Evolutionary conservation across 805 yeast species (phyloP).

Genomic region (Monosporozyma yasuniensis): DNA sequence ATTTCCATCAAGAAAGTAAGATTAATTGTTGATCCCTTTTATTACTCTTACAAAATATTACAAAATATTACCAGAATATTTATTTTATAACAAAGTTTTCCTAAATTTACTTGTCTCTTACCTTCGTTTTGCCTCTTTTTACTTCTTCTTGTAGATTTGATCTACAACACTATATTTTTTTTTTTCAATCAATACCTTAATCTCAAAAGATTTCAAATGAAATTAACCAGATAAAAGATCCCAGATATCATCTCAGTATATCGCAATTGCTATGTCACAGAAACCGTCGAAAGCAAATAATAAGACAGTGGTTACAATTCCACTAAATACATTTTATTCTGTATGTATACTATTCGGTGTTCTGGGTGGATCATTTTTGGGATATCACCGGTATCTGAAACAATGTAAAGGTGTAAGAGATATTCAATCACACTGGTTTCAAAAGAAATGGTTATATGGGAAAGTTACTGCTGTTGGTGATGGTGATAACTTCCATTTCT

Average conservation of each 20-base stretch:
- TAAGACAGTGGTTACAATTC: neutral
- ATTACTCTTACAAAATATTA: no score
- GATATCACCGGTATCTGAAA: constrained; percentile 40
- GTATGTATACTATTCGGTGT: neutral
- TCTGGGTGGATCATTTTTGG: constrained; percentile 29
- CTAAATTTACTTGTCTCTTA: neutral
- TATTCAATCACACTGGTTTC: constrained; percentile 42
- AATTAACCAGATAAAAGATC: neutral
- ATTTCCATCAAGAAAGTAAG: no score
- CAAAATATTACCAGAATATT: no score
- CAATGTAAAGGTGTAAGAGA: constrained; percentile 42
- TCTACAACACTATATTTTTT: neutral
- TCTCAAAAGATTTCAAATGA: neutral
- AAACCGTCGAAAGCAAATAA: neutral
- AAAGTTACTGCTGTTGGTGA: constrained; percentile 87
- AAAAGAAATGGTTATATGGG: constrained; percentile 47
- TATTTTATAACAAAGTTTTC: no score
- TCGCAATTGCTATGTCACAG: neutral
- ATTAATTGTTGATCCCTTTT: no score
- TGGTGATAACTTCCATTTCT: constrained; percentile 89
- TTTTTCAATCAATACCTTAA: neutral
- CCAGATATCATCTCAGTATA: neutral
- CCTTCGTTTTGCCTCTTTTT: no score
- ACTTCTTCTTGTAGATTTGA: no score
- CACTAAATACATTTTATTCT: neutral